Conservation (phyloP, 768 basidiomycete species). For the Lactarius tabidus region DNA sequence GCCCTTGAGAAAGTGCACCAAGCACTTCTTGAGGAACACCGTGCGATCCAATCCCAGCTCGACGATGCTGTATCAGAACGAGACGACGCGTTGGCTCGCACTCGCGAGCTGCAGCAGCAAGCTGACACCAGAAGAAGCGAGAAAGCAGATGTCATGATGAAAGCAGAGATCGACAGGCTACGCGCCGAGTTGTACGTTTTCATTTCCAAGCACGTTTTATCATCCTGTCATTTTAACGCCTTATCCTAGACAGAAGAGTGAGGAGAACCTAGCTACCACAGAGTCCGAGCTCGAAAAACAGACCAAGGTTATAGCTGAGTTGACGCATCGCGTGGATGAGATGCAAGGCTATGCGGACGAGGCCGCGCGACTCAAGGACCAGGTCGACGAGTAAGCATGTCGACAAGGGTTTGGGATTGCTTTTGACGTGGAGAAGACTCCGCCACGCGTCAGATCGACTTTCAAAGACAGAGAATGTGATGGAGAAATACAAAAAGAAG, state of each 20-base stretch:
- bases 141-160: conserved; percentile 71
- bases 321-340: conserved; percentile 79
- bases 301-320: conserved; percentile 58
- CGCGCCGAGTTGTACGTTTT: conserved; percentile 76
- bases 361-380: conserved; percentile 78
- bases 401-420: conserved; percentile 5
- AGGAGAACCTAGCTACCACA: conserved; percentile 80
- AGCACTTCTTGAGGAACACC: conserved; percentile 68
- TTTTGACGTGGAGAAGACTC: conserved; percentile 47
- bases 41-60: conserved; percentile 63
- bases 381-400: conserved; percentile 81
- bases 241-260: conserved; percentile 78
- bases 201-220: conserved; percentile 19
- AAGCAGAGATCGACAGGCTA: conserved; percentile 78
- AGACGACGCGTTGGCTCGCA: conserved; percentile 63
- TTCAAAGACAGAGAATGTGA: conserved; percentile 93
- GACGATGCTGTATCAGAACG: conserved; percentile 78
- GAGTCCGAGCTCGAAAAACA: conserved; percentile 85
- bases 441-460: conserved; percentile 89
- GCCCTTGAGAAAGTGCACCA: conserved; percentile 81
- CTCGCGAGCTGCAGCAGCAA: conserved; percentile 58
- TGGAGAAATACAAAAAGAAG: conserved; percentile 99
- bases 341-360: conserved; percentile 75
- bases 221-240: conserved; percentile 30
- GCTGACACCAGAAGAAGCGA: conserved; percentile 57